These are phyloP conservation scores for Xylaria palmicola DNA, from an alignment of 495 filamentous ascomycete genomes.

Conservation along the genomic window DNA sequence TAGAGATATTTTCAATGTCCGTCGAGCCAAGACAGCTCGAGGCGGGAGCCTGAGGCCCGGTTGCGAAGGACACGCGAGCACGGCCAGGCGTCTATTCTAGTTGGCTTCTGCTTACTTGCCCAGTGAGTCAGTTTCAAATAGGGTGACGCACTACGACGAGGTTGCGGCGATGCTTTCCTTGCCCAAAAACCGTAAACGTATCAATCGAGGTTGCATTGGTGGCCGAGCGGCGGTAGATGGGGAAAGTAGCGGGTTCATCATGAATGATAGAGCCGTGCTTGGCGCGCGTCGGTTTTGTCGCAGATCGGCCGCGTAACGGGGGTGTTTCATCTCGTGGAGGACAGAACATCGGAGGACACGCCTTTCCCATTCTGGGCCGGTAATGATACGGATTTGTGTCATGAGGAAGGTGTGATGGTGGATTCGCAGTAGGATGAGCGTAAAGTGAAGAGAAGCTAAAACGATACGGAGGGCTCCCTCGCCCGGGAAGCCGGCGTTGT, in stretches of 20 bases:
- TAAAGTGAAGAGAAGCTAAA: neutral
- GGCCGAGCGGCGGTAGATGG: neutral
- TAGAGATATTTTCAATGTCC: neutral
- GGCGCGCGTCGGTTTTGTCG: slow-evolving; percentile 1
- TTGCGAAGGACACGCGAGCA: no score
- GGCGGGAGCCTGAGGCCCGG: neutral
- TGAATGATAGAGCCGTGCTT: neutral
- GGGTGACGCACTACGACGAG: neutral
- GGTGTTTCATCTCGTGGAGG: no score
- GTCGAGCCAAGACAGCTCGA: neutral
- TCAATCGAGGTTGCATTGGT: neutral
- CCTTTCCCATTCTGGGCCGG: neutral
- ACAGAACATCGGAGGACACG: neutral
- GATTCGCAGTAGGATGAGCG: no score
- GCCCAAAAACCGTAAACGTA: slow-evolving; percentile 1
- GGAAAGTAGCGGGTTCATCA: neutral
- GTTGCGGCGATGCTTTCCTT: neutral
- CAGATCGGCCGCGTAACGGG: neutral
- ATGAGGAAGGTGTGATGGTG: neutral
- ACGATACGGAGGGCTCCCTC: neutral
- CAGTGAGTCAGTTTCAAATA: no score
- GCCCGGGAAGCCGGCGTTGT: neutral
- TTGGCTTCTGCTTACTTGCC: no score
- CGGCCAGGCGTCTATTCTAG: no score
- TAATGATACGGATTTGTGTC: slow-evolving; percentile 1